Percentiles rank a stretch among this genome's conserved stretches.
These are phyloP conservation scores for Monosporascus sp. DNA, from an alignment of 2,329 filamentous ascomycete species.

Conservation along the genomic window DNA sequence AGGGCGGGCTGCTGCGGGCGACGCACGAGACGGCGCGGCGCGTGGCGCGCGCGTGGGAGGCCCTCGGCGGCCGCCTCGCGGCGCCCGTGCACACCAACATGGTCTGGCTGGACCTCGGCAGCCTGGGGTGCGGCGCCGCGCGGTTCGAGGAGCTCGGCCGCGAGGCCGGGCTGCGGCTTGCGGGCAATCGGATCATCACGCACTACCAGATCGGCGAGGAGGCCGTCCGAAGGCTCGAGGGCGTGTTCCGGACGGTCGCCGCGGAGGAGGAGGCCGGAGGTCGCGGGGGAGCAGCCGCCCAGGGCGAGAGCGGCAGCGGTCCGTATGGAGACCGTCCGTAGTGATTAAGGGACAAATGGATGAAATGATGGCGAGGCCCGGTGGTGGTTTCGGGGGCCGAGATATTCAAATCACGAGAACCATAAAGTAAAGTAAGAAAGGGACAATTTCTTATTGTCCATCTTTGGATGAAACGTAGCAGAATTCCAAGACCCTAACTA, in stretches of 20 bases:
- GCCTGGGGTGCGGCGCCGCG: conserved; percentile 13
- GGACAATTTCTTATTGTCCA: too few species aligned
- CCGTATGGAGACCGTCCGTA: conserved; percentile 11
- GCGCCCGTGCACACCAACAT: conserved; percentile 66
- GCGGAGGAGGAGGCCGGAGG: conserved; percentile 29
- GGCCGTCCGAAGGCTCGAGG: conserved; percentile 42
- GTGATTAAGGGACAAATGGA: not conserved
- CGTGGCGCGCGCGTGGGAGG: conserved; percentile 58
- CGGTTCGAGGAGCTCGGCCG: conserved; percentile 21
- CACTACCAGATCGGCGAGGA: conserved; percentile 51
- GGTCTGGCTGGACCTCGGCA: conserved; percentile 58
- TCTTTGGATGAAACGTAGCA: too few species aligned
- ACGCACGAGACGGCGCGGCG: conserved; percentile 55
- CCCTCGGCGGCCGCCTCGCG: conserved; percentile 52
- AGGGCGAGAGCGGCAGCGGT: conserved; percentile 3
- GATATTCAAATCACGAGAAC: too few species aligned
- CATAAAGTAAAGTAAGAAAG: too few species aligned
- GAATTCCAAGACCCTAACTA: too few species aligned
- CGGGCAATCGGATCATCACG: conserved; percentile 24
- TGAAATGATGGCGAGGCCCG: not conserved
- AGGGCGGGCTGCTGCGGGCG: conserved; percentile 44
- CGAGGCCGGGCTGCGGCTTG: conserved; percentile 21
- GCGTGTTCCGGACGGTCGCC: conserved; percentile 35
- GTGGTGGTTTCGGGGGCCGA: not conserved
- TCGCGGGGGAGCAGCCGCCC: not conserved